These are phyloP conservation scores for Colletotrichum sp. DNA, from an alignment of 2,329 filamentous ascomycete species.

Conservation along the genomic window DNA sequence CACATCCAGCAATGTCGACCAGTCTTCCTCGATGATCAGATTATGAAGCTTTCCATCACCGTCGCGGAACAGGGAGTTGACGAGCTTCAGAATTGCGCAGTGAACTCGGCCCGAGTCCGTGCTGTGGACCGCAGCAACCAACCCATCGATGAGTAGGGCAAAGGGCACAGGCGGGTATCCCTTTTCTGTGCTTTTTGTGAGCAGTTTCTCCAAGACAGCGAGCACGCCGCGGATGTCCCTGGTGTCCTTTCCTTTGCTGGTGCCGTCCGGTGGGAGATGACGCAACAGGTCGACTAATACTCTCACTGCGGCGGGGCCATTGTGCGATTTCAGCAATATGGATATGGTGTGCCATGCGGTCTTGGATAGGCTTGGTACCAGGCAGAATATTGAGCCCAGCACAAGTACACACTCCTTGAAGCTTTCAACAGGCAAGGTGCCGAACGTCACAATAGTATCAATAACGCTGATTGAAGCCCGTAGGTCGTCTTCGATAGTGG, in stretches of 20 bases:
- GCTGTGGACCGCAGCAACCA: slow-evolving; percentile 54
- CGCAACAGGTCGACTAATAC: slow-evolving; percentile 68
- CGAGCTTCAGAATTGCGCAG: slow-evolving; percentile 52
- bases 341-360: slow-evolving; percentile 73
- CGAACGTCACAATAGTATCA: slow-evolving; percentile 74
- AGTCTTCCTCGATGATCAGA: slow-evolving; percentile 69
- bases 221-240: slow-evolving; percentile 68
- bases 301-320: slow-evolving; percentile 72
- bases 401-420: slow-evolving; percentile 72
- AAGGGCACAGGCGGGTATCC: slow-evolving; percentile 66
- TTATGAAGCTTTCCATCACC: slow-evolving; percentile 57
- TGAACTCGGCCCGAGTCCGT: slow-evolving; percentile 51
- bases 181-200: slow-evolving; percentile 63
- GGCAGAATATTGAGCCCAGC: slow-evolving; percentile 73
- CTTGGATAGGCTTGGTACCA: slow-evolving; percentile 65
- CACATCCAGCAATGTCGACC: slow-evolving; percentile 65
- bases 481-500: slow-evolving; percentile 68
- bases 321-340: slow-evolving; percentile 75
- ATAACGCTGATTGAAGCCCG: slow-evolving; percentile 71
- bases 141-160: slow-evolving; percentile 61
- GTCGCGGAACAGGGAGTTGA: slow-evolving; percentile 61
- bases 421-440: slow-evolving; percentile 67
- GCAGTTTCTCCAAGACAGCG: slow-evolving; percentile 65
- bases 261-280: slow-evolving; percentile 48
- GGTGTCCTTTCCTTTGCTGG: slow-evolving; percentile 54